Percentiles rank a stretch among this genome's conserved stretches.
phyloP scores from a whole-genome alignment of 805 yeast genomes.

The Saccharomyces jurei region DNA sequence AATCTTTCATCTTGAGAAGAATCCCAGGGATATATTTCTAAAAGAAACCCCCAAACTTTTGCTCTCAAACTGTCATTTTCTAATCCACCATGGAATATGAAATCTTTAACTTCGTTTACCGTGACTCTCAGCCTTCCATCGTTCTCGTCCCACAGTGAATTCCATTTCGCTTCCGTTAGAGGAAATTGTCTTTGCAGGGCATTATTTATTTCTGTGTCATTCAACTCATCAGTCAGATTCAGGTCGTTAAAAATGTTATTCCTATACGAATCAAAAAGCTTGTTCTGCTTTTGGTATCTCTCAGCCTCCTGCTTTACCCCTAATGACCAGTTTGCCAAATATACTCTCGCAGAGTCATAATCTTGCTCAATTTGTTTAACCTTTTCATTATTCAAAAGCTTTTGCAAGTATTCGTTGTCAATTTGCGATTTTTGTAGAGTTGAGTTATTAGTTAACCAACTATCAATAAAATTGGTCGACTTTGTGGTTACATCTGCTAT shows the following conservation, averaged over 20 bases:
- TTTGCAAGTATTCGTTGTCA: constrained; percentile 33
- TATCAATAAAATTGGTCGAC: constrained; percentile 19
- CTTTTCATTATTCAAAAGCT: constrained; percentile 65
- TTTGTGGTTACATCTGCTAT: constrained; percentile 66
- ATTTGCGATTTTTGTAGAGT: constrained; percentile 2
- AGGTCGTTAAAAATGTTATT: constrained; percentile 50
- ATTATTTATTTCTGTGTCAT: constrained; percentile 34
- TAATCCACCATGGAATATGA: constrained; percentile 88
- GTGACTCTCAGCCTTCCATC: constrained; percentile 71
- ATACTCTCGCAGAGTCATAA: constrained; percentile 86
- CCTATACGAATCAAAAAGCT: constrained; percentile 50
- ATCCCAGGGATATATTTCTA: constrained; percentile 86
- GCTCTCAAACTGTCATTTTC: constrained; percentile 43
- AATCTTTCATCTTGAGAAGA: constrained; percentile 62
- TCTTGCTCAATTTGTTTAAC: constrained; percentile 74
- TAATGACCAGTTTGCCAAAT: constrained; percentile 93
- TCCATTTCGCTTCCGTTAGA: constrained; percentile 62
- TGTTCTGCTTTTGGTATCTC: constrained; percentile 38
- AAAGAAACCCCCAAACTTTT: constrained; percentile 79
- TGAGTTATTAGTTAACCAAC: constrained; percentile 12
- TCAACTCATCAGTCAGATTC: constrained; percentile 21
- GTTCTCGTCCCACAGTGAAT: constrained; percentile 61
- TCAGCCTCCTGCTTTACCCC: constrained; percentile 89
- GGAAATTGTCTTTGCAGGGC: constrained; percentile 54
- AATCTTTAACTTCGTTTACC: constrained; percentile 65